Base-by-base conservation (phyloP, 441 rosid species). In the Gossypium davidsonii region DNA sequence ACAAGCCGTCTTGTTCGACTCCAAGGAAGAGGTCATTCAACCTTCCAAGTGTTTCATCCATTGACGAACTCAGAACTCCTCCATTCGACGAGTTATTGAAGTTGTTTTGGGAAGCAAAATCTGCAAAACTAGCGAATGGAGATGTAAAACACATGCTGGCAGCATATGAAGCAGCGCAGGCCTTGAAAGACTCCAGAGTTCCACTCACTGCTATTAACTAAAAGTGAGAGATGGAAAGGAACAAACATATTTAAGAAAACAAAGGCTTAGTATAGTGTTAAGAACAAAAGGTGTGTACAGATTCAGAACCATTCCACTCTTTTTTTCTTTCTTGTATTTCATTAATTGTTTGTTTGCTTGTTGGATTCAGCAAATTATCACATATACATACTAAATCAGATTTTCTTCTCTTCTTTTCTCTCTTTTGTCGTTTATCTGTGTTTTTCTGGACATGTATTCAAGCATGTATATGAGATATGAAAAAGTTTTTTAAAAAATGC, bases 1-100 rank as follows among this genome's bases (percentile, higher is more conserved):
- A 96, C 73, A 90, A 91, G 76, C 97, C 97, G 18, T 86, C 99
- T 25, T 91, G 97, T 84, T 96, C 97, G 12, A 93, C 97, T 2
- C 99, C 97, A 0, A 87, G 86, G 78, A 90, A 87, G 85, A 91
- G 99, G 81, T 73, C 80, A 37, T 85, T 91, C 60, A 87, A 88
- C 71, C 89, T 96, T 64, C 97, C 96, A 2, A 90, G 91, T 80
- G 71, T 85, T 2, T 77, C 87, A 66, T 93, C 97, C n/a, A 91
- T 96, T 0, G 96, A 96, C 65, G 97, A 96, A 73, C 97, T 96
- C 6, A 83, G 91, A 77, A 93, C 98, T 28, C 98, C 97, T 15
- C 83, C 91, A 0, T 93, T 90, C 15, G 98, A 96, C 73, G 97
- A 96, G 71, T 66, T 95, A 72, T 72, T 95, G 78, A 93, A 80